A percentile compares a stretch with the other conserved stretches of the same genome.
These are phyloP conservation scores for Sclerotinia spermophila DNA, from an alignment of 2,329 filamentous ascomycete species.

Conservation along the genomic window DNA sequence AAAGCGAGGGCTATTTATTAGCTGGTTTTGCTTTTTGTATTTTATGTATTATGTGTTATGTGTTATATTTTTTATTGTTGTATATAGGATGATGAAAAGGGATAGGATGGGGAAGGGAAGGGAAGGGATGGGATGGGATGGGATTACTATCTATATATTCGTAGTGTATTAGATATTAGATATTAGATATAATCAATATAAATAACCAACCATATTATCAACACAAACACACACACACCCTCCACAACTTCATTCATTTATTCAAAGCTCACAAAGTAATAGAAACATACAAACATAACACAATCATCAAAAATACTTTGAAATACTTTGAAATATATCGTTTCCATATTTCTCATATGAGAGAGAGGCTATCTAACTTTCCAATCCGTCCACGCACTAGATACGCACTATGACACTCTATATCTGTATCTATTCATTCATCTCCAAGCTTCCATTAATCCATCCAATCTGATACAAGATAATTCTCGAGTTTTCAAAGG, in stretches of 20 bases:
- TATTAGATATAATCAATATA: no score
- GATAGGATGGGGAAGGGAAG: no score
- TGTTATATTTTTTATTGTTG: no score
- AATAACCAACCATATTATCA: no score
- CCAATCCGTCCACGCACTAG: not conserved
- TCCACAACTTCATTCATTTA: not conserved
- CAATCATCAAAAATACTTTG: not conserved
- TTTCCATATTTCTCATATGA: not conserved
- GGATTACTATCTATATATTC: no score
- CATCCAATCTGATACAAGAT: slow-evolving; percentile 1
- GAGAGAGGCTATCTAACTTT: not conserved
- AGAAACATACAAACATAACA: not conserved
- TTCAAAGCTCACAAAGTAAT: not conserved
- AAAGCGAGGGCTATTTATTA: no score
- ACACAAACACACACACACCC: no score
- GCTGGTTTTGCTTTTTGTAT: no score
- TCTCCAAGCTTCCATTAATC: not conserved
- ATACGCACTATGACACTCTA: not conserved
- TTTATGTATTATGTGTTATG: no score
- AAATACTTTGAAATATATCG: not conserved
- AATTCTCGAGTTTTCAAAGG: not conserved
- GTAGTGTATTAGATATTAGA: no score
- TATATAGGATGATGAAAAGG: no score
- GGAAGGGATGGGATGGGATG: no score
- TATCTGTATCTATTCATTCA: not conserved